Conservation (phyloP, 495 filamentous ascomycete species). For the Delitschia confertaspora region DNA sequence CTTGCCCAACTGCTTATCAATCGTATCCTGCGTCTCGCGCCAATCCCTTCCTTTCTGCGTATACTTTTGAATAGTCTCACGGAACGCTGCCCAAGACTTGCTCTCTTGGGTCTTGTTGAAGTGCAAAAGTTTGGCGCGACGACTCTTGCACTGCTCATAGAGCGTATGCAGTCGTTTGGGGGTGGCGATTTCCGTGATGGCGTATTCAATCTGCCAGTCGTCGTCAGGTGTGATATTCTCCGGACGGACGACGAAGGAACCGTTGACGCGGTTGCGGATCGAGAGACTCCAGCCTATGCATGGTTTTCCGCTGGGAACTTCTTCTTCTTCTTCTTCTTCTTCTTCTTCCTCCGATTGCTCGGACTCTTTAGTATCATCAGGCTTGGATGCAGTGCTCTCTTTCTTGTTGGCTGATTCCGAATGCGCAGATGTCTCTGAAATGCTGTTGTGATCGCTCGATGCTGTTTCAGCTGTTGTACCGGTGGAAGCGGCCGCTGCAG, state of each 20-base stretch:
- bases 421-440: too few species aligned
- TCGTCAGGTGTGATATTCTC: conserved; percentile 41
- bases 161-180: conserved; percentile 30
- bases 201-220: conserved; percentile 70
- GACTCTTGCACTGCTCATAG: conserved; percentile 43
- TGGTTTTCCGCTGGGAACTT: conserved; percentile 9
- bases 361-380: not conserved
- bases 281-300: conserved; percentile 61
- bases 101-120: conserved; percentile 27
- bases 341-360: not conserved
- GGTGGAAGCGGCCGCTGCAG: not conserved
- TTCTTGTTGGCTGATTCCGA: too few species aligned
- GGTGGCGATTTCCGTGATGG: conserved; percentile 48
- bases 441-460: conserved; percentile 24
- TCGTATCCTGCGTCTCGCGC: conserved; percentile 42
- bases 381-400: not conserved
- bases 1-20: conserved; percentile 34
- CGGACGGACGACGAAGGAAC: conserved; percentile 52
- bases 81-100: conserved; percentile 37
- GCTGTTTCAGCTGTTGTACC: not conserved
- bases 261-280: conserved; percentile 66
- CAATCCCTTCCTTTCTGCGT: conserved; percentile 40
- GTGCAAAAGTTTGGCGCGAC: conserved; percentile 44
- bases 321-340: not conserved
- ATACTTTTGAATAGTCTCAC: conserved; percentile 38